phyloP scores from a whole-genome alignment of 1,284 basidiomycete species.

The Earliella scabrosa region DNA sequence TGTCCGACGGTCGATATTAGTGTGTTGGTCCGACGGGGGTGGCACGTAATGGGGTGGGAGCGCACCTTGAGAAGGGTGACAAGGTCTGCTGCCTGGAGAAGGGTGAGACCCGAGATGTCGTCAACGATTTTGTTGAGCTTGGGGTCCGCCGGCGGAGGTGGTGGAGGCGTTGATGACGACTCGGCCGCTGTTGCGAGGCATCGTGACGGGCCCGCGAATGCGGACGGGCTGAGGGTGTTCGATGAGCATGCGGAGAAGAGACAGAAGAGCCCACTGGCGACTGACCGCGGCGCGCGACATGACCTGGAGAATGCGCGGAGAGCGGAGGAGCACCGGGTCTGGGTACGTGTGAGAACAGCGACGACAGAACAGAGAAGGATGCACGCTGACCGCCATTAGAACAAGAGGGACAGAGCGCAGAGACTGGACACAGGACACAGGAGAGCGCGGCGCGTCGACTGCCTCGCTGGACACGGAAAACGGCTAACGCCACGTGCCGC shows the following conservation, averaged over 20 bases:
- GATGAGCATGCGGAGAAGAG: too few species aligned
- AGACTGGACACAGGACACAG: slow-evolving; percentile 1
- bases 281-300: slow-evolving; percentile 39
- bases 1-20: not conserved
- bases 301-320: slow-evolving; percentile 51
- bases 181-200: slow-evolving; percentile 48
- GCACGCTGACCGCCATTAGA: slow-evolving; percentile 35
- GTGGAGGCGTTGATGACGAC: slow-evolving; percentile 46
- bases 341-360: not conserved
- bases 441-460: not conserved
- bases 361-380: not conserved
- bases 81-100: slow-evolving; percentile 97
- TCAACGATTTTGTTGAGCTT: slow-evolving; percentile 89
- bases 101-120: slow-evolving; percentile 88
- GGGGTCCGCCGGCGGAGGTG: slow-evolving; percentile 57
- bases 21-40: not conserved
- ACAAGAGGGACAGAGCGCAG: not conserved
- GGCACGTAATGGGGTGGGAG: not conserved
- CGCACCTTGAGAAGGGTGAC: slow-evolving; percentile 89
- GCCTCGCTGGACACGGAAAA: slow-evolving; percentile 27
- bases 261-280: too few species aligned
- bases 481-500: slow-evolving; percentile 11
- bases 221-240: too few species aligned
- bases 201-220: slow-evolving; percentile 34
- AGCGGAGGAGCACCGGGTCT: slow-evolving; percentile 54